Percentiles rank a stretch among this genome's conserved stretches.
Conservation (phyloP, 495 filamentous ascomycete species). For the Trichoderma reesei region DNA sequence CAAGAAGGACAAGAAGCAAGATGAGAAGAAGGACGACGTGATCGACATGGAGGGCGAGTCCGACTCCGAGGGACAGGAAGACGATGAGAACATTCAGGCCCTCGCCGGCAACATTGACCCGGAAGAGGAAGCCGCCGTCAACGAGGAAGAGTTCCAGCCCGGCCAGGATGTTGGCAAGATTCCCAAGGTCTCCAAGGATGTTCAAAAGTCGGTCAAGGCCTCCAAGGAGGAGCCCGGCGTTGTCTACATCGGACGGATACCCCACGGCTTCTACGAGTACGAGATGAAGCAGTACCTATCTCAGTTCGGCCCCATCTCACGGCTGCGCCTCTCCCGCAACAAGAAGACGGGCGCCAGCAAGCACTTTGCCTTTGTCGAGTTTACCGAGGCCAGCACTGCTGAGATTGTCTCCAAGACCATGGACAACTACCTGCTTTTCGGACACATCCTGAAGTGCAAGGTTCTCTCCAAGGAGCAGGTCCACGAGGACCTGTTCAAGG, state of each 20-base stretch:
- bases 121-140: conserved; percentile 46
- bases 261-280: conserved; percentile 92
- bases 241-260: conserved; percentile 81
- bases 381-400: conserved; percentile 65
- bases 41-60: not conserved
- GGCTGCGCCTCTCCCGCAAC: conserved; percentile 82
- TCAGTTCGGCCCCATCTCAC: conserved; percentile 83
- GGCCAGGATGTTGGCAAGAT: conserved; percentile 51
- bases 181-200: conserved; percentile 53
- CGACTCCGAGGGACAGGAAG: conserved; percentile 27
- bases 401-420: conserved; percentile 87
- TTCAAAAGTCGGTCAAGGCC: conserved; percentile 32
- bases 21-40: conserved; percentile 26
- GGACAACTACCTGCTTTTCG: conserved; percentile 95
- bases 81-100: conserved; percentile 41
- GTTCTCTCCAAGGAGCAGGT: conserved; percentile 64
- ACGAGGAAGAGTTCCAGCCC: conserved; percentile 43
- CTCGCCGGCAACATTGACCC: conserved; percentile 67
- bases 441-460: conserved; percentile 82
- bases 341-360: conserved; percentile 75
- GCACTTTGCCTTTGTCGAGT: conserved; percentile 92
- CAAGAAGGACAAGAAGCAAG: conserved; percentile 23
- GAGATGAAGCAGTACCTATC: conserved; percentile 90
- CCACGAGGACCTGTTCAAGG: conserved; percentile 74
- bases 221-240: conserved; percentile 53